Base-by-base conservation (phyloP, 768 basidiomycete species). In the Panaeolus papilionaceus region DNA sequence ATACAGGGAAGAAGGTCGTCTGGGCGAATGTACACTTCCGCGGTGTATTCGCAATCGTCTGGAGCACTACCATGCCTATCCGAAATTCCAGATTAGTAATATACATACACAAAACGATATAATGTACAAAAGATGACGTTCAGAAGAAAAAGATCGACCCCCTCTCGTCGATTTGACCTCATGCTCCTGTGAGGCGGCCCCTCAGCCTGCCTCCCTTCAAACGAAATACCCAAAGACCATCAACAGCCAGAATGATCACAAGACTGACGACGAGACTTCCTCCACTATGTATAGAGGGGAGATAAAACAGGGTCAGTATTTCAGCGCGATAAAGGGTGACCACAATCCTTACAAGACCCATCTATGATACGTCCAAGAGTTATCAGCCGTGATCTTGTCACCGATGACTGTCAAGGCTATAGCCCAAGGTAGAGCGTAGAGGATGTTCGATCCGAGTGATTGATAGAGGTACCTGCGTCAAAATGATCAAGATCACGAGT, bases 281-380 rank as follows among this genome's bases (percentile, higher is more conserved):
- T 18, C 72, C 72, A 70, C 71, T 71, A 47, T n/a, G n/a, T n/a
- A n/a, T 38, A 8, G 51, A 40, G 14, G 45, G 62, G 11, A 12
- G 37, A 16, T 18, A 39, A 23, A 63, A 38, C 5, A 62, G 14
- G 4, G 38, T 65, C 64, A 66, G 65, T 54, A 45, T 64, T 28
- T 23, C 44, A 20, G 66, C 20, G 28, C 9, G 38, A 42, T 61
- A 38, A 47, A 66, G 9, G 58, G 40, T 39, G n/a, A 9, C 45
- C 6, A 38, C 23, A 16, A 37, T 11, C 70, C 71, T 68, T 47
- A 71, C 72, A 72, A 74, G 47, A 72, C 70, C 71, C 69, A 71
- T 69, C 69, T 69, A 39, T 74, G 71, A 45, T 74, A 74, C 39
- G 63, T 71, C 73, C 73, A 72, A 2, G 73, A 71, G 7, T 70